phyloP scores from a whole-genome alignment of 352 stramenopile species.

The Pythium biforme region DNA sequence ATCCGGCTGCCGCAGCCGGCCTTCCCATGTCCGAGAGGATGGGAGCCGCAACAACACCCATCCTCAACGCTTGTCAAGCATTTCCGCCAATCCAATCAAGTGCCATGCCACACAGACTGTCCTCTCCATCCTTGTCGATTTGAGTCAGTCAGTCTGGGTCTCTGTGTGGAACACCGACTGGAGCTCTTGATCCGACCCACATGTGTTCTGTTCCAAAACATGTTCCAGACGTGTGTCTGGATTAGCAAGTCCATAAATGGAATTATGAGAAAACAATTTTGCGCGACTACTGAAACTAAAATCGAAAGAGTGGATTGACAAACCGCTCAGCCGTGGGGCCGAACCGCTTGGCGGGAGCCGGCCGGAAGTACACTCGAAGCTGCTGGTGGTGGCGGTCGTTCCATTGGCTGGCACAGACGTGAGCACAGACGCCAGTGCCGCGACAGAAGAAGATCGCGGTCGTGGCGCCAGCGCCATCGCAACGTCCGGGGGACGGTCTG shows the following conservation, averaged over 20 bases:
- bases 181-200: slow-evolving; percentile 1
- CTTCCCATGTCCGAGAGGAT: not conserved
- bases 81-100: not conserved
- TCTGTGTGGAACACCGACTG: not conserved
- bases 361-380: not conserved
- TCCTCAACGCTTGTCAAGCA: not conserved
- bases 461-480: not conserved
- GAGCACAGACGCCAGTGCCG: not conserved
- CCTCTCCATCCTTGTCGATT: not conserved
- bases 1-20: not conserved
- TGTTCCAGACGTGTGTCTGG: not conserved
- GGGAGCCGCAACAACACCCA: not conserved
- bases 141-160: not conserved
- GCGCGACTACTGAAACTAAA: too few relatives aligned
- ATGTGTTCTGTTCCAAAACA: not conserved
- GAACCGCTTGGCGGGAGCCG: too few relatives aligned
- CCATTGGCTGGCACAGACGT: not conserved
- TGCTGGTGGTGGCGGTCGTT: not conserved
- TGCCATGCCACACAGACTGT: not conserved
- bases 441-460: not conserved
- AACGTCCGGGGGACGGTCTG: not conserved
- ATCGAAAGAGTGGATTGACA: too few relatives aligned
- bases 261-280: too few relatives aligned
- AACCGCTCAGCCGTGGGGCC: too few relatives aligned
- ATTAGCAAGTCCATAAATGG: too few relatives aligned